These are phyloP conservation scores for Cucurbita ficifolia DNA, from an alignment of 306 rosid genomes.

Conservation along the genomic window DNA sequence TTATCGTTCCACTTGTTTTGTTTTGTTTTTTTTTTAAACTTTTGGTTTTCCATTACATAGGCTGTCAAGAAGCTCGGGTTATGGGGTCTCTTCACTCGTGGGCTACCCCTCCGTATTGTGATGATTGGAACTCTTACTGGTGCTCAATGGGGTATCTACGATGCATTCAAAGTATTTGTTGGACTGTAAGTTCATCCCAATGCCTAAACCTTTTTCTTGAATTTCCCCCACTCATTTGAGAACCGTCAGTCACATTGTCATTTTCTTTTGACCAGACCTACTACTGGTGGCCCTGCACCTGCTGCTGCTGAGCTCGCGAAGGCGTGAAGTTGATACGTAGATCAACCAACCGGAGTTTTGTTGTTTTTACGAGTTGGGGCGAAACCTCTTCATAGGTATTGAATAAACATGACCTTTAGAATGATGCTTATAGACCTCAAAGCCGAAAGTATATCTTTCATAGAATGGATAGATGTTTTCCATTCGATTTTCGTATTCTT, in stretches of 20 bases:
- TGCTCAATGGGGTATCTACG: constrained; percentile 95
- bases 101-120: constrained; percentile 95
- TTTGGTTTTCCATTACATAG: constrained; percentile 18
- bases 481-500: not conserved
- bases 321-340: constrained; percentile 9
- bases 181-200: constrained; percentile 67
- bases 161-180: constrained; percentile 80
- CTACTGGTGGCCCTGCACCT: constrained; percentile 67
- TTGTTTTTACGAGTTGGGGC: constrained; percentile 19
- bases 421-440: not conserved
- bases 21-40: not conserved
- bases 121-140: constrained; percentile 99
- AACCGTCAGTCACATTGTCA: not conserved
- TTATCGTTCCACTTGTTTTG: not conserved
- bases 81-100: constrained; percentile 79
- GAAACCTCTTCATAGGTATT: constrained; percentile 18
- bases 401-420: constrained; percentile 29
- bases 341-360: not conserved
- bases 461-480: constrained; percentile 5
- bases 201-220: not conserved
- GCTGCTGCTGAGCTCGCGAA: constrained; percentile 20
- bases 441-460: not conserved
- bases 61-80: constrained; percentile 81
- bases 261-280: constrained; percentile 42
- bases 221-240: not conserved